Base-by-base conservation (phyloP, 2,329 filamentous ascomycete genomes). In the Neophaeococcomyces mojaviensis region DNA sequence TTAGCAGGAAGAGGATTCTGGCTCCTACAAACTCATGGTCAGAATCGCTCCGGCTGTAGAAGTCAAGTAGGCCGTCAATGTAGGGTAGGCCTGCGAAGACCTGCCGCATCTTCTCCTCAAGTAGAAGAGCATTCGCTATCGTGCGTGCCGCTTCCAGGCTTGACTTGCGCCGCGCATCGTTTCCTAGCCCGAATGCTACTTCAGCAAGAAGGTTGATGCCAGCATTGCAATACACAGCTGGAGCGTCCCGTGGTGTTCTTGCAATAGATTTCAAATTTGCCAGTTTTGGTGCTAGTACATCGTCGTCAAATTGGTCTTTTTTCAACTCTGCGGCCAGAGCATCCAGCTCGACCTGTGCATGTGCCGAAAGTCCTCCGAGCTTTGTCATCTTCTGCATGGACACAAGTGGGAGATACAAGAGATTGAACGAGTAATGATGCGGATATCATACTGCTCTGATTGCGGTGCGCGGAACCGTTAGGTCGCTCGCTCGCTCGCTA, bases 11-110 rank as follows among this genome's bases (percentile, higher is more conserved):
- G 13, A 94, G 68, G 35, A 94, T 79, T 43, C 88, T 78, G n/a
- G 83, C 83, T 49, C 77, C 68, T 2, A 97, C 72, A 63, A 97
- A 96, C 60, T 97, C 89, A 55, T 94, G 84, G 50, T 97, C 88
- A 46, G 77, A 74, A 55, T 73, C 82, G 51, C 88, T 83, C 47
- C 75, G 81, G 72, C 77, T 83, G 34, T 95, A 74, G 52, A 77
- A 79, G 46, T 78, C 73, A 48, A 86, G 88, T 15, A 83, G 79
- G 56, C 82, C 84, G 13, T 73, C 67, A 33, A 78, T 78, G 59
- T 79, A 83, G 7, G 77, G 82, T 18, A 86, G 68, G 57, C 88
- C 79, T 12, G 88, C 81, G 44, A 92, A 81, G 36, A 77, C 74
- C 61, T 90, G 82, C 41, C 86, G 78, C 34, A 83, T 82, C 33